Conservation (phyloP, 441 rosid species). For the Flueggea neowawraea region DNA sequence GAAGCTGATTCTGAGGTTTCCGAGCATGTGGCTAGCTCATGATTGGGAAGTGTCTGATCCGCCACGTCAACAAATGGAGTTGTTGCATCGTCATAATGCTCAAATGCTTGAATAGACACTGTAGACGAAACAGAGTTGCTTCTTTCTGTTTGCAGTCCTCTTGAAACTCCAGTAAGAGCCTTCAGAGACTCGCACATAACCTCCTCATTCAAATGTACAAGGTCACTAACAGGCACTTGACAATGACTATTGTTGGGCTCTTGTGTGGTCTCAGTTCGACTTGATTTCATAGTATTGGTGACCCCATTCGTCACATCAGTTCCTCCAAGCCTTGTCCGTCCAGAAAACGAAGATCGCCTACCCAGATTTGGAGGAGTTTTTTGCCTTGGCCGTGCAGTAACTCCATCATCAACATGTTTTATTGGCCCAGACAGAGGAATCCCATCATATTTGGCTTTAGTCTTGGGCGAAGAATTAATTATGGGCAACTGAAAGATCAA, state of each 20-base stretch:
- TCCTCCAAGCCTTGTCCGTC: conserved; percentile 44
- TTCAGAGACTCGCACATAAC: conserved; percentile 29
- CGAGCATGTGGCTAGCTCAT: conserved; percentile 23
- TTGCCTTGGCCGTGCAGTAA: conserved; percentile 53
- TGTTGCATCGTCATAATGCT: conserved; percentile 76
- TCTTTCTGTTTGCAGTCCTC: conserved; percentile 63
- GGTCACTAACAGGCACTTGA: conserved; percentile 22
- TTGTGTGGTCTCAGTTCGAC: conserved; percentile 29
- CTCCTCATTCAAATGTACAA: conserved; percentile 22
- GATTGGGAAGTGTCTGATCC: conserved; percentile 36
- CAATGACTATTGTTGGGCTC: conserved; percentile 32
- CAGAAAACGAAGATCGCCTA: conserved; percentile 53
- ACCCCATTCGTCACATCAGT: conserved; percentile 39
- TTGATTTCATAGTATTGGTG: conserved; percentile 27
- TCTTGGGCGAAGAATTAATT: conserved; percentile 56
- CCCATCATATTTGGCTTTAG: conserved; percentile 66
- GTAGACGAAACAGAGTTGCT: conserved; percentile 73
- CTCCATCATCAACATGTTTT: conserved; percentile 49
- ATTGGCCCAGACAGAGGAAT: conserved; percentile 45
- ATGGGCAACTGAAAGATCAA: conserved; percentile 48
- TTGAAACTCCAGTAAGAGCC: conserved; percentile 39
- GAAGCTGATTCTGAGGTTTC: conserved; percentile 33
- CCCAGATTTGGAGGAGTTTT: conserved; percentile 56
- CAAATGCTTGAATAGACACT: conserved; percentile 68
- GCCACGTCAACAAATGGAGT: conserved; percentile 51